Percentiles rank a stretch among this genome's conserved stretches.
phyloP scores from a whole-genome alignment of 208 protist genomes.

The Leishmania gerbilli region DNA sequence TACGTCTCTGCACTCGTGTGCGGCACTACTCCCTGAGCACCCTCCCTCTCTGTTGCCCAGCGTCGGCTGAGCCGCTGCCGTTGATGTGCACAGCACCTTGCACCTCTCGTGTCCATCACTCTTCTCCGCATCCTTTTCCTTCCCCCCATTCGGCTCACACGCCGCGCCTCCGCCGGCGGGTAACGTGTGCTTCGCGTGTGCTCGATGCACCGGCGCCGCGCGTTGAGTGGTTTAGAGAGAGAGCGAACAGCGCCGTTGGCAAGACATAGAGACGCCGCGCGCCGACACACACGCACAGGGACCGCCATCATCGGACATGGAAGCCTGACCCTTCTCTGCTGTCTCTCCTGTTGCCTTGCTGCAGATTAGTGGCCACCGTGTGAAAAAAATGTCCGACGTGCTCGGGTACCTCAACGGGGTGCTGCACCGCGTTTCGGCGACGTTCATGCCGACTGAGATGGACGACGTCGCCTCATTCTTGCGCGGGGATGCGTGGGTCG shows the following conservation, averaged over 20 bases:
- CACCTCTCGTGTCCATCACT: background rate
- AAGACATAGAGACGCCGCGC: background rate
- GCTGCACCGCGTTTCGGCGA: slow-evolving; percentile 46
- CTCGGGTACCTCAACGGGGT: slow-evolving; percentile 52
- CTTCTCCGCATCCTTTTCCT: background rate
- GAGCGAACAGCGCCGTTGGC: background rate
- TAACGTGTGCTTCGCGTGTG: background rate
- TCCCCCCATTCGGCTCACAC: background rate
- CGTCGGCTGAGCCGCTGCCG: background rate
- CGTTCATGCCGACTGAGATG: slow-evolving; percentile 64
- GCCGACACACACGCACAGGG: background rate
- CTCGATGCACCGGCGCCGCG: background rate
- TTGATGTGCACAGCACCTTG: background rate
- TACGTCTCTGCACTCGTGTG: background rate
- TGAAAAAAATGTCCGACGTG: slow-evolving; percentile 55
- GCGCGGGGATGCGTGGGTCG: slow-evolving; percentile 25
- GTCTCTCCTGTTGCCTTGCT: background rate
- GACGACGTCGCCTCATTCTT: slow-evolving; percentile 64
- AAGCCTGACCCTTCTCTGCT: background rate
- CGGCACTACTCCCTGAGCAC: background rate
- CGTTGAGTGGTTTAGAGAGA: background rate
- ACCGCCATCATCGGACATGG: background rate
- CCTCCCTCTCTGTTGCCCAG: background rate
- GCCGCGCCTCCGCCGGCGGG: background rate
- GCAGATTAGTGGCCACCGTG: background rate